Conservation (phyloP, 2,329 filamentous ascomycete species). For the Colletotrichum lini region DNA sequence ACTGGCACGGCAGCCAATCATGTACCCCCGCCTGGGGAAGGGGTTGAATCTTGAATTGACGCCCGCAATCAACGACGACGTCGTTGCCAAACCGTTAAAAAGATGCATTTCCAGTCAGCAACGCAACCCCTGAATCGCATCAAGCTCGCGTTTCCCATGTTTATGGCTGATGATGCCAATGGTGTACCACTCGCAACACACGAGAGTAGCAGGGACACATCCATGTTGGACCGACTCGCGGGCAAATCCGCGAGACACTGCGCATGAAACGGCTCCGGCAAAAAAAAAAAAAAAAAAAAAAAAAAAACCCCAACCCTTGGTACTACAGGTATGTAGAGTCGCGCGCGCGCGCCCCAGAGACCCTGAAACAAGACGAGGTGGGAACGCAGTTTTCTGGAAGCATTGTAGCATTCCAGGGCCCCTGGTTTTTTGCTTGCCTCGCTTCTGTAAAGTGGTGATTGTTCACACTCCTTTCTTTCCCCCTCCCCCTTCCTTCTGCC, state of each 20-base stretch:
- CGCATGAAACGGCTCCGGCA: conserved; percentile 31
- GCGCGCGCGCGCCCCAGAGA: background rate
- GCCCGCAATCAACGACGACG: conserved; percentile 21
- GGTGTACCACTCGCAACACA: background rate
- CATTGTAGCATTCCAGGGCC: conserved; percentile 32
- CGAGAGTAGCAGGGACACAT: background rate
- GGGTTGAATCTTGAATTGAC: conserved; percentile 40
- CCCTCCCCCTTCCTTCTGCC: conserved; percentile 2
- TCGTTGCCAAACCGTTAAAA: background rate
- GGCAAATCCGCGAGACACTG: conserved; percentile 36
- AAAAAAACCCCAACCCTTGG: background rate
- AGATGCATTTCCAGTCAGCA: background rate
- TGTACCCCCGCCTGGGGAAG: conserved; percentile 15
- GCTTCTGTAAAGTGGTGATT: conserved; percentile 24
- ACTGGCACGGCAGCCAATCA: conserved; percentile 32
- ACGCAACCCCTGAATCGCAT: background rate
- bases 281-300: too few relatives aligned
- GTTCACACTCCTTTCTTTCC: conserved; percentile 9
- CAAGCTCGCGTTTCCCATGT: background rate
- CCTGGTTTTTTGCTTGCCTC: conserved; percentile 21
- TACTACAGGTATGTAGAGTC: background rate
- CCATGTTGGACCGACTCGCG: conserved; percentile 19
- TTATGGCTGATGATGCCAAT: background rate
- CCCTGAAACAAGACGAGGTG: conserved; percentile 39
- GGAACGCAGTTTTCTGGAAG: conserved; percentile 40